Evolutionary conservation across 2,329 filamentous ascomycete genomes (phyloP), one percentile per base, ranked within the genome.

Genomic region (Clonostachys chloroleuca): DNA sequence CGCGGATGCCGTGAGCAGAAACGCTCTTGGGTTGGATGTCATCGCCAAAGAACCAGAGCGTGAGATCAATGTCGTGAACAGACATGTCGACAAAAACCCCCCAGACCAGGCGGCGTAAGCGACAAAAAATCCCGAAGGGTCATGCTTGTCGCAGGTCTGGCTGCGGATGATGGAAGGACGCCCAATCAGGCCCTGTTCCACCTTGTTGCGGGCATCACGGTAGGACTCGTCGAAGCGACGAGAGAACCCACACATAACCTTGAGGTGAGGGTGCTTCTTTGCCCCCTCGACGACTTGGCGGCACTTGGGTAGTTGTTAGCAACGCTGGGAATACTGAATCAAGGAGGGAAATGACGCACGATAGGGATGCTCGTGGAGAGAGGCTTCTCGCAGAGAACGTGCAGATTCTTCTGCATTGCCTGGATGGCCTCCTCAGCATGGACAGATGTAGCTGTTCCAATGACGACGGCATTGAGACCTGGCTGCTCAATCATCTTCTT

Each of bases 1-100:
- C 61, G 16, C 55, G 57, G 48, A 64, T 63, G 4, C 61, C 61
- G 12, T 56, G 54, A 6, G 61, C 61, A 5, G 60, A 52, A 9
- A 62, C 59, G 36, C 54, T 59, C 52, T 64, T 64, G 46, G 61
- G 54, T 5, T 60, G 52, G 3, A 54, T 56, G 41, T 64, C 57
- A 24, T 63, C 55, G 35, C 56, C 59, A 39, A 64, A 62, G 52
- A 61, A 64, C 61, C 61, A 64, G 20, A 64, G 49, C 1, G 62
- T 55, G 34, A 64, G 56, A 42, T 64, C 61, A 43, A 87, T 87
- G 55, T 87, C 84, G 67, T 87, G 84, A 56, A 87, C 80, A 45
- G 78, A 81, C 66, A 80, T 84, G 68, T 87, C 84, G 49, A 87
- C 83, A 55, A 87, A 87, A 59, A 87, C 84, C 83, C 83, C 34